phyloP scores from a whole-genome alignment of 139 green algal genomes.

The Picocystis salinarum region DNA sequence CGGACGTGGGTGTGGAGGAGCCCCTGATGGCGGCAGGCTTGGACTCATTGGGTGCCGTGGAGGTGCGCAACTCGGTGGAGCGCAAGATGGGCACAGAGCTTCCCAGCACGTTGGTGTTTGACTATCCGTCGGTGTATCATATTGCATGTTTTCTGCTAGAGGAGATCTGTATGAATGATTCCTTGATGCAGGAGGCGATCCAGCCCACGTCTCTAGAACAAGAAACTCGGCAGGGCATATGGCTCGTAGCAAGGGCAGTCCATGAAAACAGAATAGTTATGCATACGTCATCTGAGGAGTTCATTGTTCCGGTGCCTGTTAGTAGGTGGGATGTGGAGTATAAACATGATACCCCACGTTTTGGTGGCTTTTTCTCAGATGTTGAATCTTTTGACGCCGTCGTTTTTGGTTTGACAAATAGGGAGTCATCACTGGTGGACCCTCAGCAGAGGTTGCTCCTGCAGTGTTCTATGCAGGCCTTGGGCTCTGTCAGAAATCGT shows the following conservation, averaged over 20 bases:
- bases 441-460: slow-evolving; percentile 6
- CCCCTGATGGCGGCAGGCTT: slow-evolving; percentile 50
- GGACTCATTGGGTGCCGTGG: slow-evolving; percentile 57
- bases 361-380: slow-evolving; percentile 32
- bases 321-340: slow-evolving; percentile 1
- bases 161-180: too few relatives aligned
- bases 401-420: neutral
- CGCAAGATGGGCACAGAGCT: slow-evolving; percentile 27
- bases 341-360: slow-evolving; percentile 19
- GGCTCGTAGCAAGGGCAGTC: too few relatives aligned
- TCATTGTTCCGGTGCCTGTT: neutral
- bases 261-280: too few relatives aligned
- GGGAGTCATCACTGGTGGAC: slow-evolving; percentile 3
- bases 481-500: too few relatives aligned
- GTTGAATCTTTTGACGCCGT: too few relatives aligned
- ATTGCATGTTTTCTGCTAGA: too few relatives aligned
- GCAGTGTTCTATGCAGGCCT: neutral
- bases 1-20: slow-evolving; percentile 8
- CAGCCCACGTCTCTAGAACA: too few relatives aligned
- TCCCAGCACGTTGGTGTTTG: slow-evolving; percentile 49
- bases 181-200: too few relatives aligned
- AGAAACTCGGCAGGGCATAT: too few relatives aligned
- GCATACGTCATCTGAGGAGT: too few relatives aligned
- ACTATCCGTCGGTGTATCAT: slow-evolving; percentile 45
- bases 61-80: slow-evolving; percentile 60